Evolutionary conservation across 2,329 filamentous ascomycete genomes (phyloP).

Genomic region (Colletotrichum destructivum): DNA sequence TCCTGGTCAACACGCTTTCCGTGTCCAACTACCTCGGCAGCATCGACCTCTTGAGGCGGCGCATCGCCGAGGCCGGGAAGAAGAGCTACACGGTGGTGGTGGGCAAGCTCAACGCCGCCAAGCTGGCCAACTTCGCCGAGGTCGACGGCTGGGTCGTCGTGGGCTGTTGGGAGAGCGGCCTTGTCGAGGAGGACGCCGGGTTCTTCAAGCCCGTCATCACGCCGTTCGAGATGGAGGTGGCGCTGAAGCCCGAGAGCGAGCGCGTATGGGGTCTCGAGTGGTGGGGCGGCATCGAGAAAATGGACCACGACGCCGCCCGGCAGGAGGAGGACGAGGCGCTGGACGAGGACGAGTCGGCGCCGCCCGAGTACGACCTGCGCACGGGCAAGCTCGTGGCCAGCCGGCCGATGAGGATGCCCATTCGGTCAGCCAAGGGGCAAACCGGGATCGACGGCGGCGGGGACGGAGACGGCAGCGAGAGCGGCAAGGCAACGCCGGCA

Average conservation of each 20-base stretch:
- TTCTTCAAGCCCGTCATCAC: constrained; percentile 94
- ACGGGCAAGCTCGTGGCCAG: constrained; percentile 88
- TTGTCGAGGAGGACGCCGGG: constrained; percentile 85
- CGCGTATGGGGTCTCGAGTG: constrained; percentile 90
- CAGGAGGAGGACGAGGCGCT: constrained; percentile 35
- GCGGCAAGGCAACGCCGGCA: constrained; percentile 44
- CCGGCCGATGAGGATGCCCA: constrained; percentile 76
- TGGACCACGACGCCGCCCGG: constrained; percentile 62
- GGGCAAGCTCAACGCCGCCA: constrained; percentile 94
- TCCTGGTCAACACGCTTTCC: constrained; percentile 94
- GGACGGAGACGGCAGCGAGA: constrained; percentile 44
- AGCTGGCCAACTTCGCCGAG: constrained; percentile 96
- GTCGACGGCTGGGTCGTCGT: constrained; percentile 97
- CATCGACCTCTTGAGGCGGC: constrained; percentile 78
- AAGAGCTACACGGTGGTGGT: constrained; percentile 98
- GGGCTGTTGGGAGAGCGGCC: constrained; percentile 96
- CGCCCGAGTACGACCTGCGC: constrained; percentile 92
- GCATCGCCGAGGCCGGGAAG: constrained; percentile 86
- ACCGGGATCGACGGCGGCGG: constrained; percentile 41
- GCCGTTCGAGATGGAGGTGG: constrained; percentile 91
- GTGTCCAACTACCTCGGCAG: constrained; percentile 91
- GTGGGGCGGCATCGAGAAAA: constrained; percentile 86
- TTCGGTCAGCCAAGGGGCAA: constrained; percentile 39
- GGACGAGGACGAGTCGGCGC: constrained; percentile 79
- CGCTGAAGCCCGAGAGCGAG: constrained; percentile 80